Conservation (phyloP, 129 eudicot species). For the Saussurea involucrata region DNA sequence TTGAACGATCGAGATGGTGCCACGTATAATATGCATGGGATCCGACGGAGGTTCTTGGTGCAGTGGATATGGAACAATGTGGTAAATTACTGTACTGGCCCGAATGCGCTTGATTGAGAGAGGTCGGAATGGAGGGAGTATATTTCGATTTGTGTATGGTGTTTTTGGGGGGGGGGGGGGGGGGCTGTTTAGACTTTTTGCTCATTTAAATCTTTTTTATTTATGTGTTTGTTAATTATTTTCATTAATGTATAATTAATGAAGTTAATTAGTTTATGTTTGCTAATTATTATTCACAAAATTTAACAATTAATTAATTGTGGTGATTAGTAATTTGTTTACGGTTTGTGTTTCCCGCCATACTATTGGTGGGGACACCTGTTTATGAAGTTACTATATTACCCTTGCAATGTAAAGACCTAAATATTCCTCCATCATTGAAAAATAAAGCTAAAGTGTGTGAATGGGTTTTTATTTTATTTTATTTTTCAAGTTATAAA, state of each 20-base stretch:
- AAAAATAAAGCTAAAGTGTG: constrained; percentile 5
- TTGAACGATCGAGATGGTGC: constrained; percentile 79
- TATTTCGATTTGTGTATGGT: constrained; percentile 16
- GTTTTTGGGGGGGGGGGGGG: not conserved
- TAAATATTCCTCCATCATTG: not conserved
- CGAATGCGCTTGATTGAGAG: constrained; percentile 84
- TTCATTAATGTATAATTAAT: constrained; percentile 27
- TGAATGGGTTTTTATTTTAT: not conserved
- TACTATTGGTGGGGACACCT: not conserved
- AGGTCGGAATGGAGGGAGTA: not conserved
- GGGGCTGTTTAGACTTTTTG: constrained; percentile 15
- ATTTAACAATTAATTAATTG: not conserved
- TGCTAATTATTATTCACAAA: not conserved
- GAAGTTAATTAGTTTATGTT: constrained; percentile 1
- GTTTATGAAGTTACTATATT: not conserved
- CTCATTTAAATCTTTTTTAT: not conserved
- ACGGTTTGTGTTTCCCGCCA: constrained; percentile 24
- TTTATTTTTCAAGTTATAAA: not conserved
- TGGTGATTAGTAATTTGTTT: not conserved
- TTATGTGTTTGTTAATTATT: constrained; percentile 13
- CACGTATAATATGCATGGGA: constrained; percentile 83
- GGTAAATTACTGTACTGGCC: constrained; percentile 82
- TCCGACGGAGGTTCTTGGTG: constrained; percentile 73
- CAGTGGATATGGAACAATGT: constrained; percentile 92
- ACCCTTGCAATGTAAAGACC: not conserved